A percentile compares a stretch with the other conserved stretches of the same genome.
Evolutionary conservation across 495 filamentous ascomycete genomes (phyloP).

Genomic region (Penicillium fimorum): DNA sequence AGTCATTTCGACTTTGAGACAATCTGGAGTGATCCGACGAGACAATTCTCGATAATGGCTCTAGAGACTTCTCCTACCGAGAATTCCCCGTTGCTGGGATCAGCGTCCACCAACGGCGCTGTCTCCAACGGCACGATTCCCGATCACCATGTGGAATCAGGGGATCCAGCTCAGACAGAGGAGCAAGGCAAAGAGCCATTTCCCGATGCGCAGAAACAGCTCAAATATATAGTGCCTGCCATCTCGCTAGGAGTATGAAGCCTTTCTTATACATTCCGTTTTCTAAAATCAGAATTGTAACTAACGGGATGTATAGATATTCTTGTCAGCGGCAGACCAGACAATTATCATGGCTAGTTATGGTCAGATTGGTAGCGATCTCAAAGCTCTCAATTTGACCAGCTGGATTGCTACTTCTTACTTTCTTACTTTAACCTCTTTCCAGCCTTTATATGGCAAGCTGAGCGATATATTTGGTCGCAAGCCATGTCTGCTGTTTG

Average conservation of each 20-base stretch:
- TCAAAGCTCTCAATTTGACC: conserved; percentile 73
- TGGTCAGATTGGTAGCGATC: conserved; percentile 75
- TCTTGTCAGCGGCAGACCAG: conserved; percentile 74
- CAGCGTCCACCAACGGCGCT: conserved; percentile 23
- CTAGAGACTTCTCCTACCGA: conserved; percentile 32
- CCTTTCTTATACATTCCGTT: not conserved
- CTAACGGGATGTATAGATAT: conserved; percentile 44
- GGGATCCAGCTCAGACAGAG: conserved; percentile 8
- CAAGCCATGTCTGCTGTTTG: conserved; percentile 71
- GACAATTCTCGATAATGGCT: conserved; percentile 24
- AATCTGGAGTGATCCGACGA: conserved; percentile 4
- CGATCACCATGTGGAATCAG: conserved; percentile 23
- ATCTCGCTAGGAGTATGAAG: conserved; percentile 52
- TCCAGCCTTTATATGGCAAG: conserved; percentile 78
- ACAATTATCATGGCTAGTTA: conserved; percentile 80
- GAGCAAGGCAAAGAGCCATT: conserved; percentile 29
- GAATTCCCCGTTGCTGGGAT: conserved; percentile 44
- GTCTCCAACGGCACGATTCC: conserved; percentile 31
- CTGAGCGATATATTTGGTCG: conserved; percentile 80
- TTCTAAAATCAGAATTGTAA: not conserved
- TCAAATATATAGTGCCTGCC: conserved; percentile 50
- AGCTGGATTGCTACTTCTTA: conserved; percentile 82
- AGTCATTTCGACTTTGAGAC: conserved; percentile 7
- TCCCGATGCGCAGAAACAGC: conserved; percentile 30
- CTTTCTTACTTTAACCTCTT: conserved; percentile 74